A percentile compares a stretch with the other conserved stretches of the same genome.
phyloP scores from a whole-genome alignment of 352 stramenopile genomes.

The Aphanomyces invadans region DNA sequence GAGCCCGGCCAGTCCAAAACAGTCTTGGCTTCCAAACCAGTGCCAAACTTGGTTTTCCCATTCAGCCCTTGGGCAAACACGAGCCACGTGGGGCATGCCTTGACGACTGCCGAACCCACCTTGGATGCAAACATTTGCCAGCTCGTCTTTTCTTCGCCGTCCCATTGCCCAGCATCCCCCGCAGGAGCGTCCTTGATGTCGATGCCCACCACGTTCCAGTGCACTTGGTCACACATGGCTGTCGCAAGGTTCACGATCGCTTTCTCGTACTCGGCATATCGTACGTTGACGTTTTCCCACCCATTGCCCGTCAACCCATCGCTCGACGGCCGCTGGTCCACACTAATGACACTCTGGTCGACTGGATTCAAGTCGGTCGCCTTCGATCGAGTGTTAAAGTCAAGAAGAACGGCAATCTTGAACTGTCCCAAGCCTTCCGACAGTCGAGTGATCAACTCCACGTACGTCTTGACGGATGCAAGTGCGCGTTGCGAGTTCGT shows the following conservation, averaged over 20 bases:
- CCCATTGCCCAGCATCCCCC: conserved; percentile 59
- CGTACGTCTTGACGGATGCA: conserved; percentile 48
- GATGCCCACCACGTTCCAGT: conserved; percentile 82
- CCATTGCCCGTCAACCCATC: conserved; percentile 24
- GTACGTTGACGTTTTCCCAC: conserved; percentile 73
- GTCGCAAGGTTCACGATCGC: conserved; percentile 66
- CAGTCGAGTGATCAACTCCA: conserved; percentile 49
- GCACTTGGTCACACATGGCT: conserved; percentile 63
- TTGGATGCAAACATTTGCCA: conserved; percentile 60
- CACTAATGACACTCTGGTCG: conserved; percentile 26
- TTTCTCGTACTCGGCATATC: conserved; percentile 60
- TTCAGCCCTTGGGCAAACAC: conserved; percentile 68
- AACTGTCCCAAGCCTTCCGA: conserved; percentile 65
- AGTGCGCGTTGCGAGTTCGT: conserved; percentile 79
- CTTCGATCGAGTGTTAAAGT: conserved; percentile 66
- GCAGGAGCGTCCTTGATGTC: conserved; percentile 65
- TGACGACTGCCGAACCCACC: conserved; percentile 58
- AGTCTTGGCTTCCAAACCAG: conserved; percentile 44
- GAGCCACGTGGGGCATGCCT: conserved; percentile 63
- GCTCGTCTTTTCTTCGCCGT: conserved; percentile 65
- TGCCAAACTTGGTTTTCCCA: conserved; percentile 58
- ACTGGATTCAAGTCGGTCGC: conserved; percentile 26
- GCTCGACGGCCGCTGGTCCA: conserved; percentile 1
- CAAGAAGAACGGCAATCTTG: conserved; percentile 67
- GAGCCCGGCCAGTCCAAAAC: conserved; percentile 60